Conservation (phyloP, 129 eudicot species). For the Flaveria trinervia region DNA sequence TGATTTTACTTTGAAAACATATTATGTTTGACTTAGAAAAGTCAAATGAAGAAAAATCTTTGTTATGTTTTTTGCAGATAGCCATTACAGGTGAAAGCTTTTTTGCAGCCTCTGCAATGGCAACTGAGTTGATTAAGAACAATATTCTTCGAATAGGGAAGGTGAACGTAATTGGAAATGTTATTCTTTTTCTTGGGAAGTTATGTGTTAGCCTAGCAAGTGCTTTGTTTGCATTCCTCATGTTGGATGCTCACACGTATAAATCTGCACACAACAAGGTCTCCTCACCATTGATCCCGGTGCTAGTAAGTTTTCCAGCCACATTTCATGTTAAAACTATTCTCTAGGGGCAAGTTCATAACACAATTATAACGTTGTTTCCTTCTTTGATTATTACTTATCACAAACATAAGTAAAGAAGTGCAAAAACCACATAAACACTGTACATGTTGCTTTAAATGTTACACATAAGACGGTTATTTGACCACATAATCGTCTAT, state of each 20-base stretch:
- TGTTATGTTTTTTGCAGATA: constrained; percentile 47
- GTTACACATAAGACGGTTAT: too few relatives aligned
- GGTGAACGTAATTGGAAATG: constrained; percentile 93
- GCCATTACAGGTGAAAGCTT: constrained; percentile 91
- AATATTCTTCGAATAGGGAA: constrained; percentile 92
- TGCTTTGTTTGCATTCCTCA: constrained; percentile 79
- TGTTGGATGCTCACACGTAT: constrained; percentile 81
- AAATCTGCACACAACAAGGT: constrained; percentile 81
- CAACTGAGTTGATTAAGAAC: constrained; percentile 81
- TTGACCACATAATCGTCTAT: too few relatives aligned
- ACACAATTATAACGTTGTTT: neutral
- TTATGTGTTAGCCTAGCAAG: constrained; percentile 87
- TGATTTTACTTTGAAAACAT: constrained; percentile 8
- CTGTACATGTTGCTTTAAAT: too few relatives aligned
- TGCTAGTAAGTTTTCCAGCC: constrained; percentile 58
- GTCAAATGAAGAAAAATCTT: neutral
- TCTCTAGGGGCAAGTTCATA: neutral
- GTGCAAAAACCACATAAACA: too few relatives aligned
- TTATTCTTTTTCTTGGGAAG: constrained; percentile 87
- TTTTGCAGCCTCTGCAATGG: constrained; percentile 83
- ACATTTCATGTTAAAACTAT: neutral
- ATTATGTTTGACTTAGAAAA: constrained; percentile 1
- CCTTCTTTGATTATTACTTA: neutral
- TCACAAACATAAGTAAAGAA: neutral
- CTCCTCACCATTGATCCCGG: constrained; percentile 90